Evolutionary conservation across 805 yeast species (phyloP), one percentile per base, ranked within the genome.

Genomic region (Candida dajiaensis): DNA sequence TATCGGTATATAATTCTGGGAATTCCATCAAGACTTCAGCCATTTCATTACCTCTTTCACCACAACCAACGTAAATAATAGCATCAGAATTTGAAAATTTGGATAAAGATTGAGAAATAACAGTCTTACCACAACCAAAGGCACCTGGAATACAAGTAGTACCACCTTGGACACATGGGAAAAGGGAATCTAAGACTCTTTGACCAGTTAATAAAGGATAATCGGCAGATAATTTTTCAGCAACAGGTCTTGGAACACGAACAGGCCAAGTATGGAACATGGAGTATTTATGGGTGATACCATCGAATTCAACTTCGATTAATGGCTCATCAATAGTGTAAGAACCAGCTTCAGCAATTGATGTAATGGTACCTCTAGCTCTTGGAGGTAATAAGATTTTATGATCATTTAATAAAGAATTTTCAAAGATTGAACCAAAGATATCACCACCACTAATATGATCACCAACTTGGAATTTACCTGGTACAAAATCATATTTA

Each of bases 131-230:
- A 72, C 98, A 94, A 54, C 99, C 99, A 62, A 94, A 94, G 53
- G 99, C 99, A 73, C 99, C 99, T 41, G 99, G 99, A 68, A 94
- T 94, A 85, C 99, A 95, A 31, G 99, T 94, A 36, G 99, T 94
- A 76, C 99, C 99, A 74, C 99, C 99, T 76, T 94, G 99, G 59
- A 94, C 99, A 81, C 95, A 86, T 41, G 99, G 99, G 79, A 94
- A 94, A 55, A 94, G 78, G 26, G 99, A 84, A 71, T 94, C 99
- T 68, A 94, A 77, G 43, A 94, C 99, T 78, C 99, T 87, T 76
- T 94, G 99, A 62, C 99, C 99, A 18, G 99, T 94, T 61, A 94
- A 78, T 59, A 94, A 77, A 44, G 99, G 99, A 69, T 85, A 80
- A 70, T 92, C 94, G 38, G 99, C 98, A 50, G 95, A 73, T 53